Conservation (phyloP, 352 stramenopile species). For the Thalassiosira ordinaria region DNA sequence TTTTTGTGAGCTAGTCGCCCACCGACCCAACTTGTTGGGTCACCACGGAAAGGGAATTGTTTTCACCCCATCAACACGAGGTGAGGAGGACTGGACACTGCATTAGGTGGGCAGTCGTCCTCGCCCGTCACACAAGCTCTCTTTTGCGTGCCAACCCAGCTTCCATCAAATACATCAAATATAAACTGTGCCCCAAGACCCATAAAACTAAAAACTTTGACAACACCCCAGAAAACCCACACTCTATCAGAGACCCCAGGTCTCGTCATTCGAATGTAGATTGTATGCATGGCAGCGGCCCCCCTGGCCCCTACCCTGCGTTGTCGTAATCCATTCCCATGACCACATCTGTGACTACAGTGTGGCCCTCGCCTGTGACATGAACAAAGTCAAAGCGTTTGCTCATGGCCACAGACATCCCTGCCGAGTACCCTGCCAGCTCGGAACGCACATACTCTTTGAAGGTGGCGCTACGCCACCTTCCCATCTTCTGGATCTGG, state of each 20-base stretch:
- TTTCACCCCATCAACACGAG: conserved; percentile 5
- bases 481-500: conserved; percentile 6
- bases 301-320: neutral
- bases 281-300: neutral
- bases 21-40: conserved; percentile 6
- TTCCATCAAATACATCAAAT: too few species aligned
- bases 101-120: neutral
- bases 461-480: conserved; percentile 1
- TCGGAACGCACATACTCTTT: conserved; percentile 12
- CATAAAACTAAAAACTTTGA: too few species aligned
- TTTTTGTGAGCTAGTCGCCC: conserved; percentile 2
- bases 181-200: too few species aligned
- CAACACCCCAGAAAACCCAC: neutral
- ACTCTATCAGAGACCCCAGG: neutral
- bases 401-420: neutral
- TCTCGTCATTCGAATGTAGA: neutral
- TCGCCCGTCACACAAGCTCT: conserved; percentile 1
- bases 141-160: neutral
- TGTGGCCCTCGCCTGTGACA: neutral
- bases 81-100: neutral
- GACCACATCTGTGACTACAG: conserved; percentile 1
- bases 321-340: conserved; percentile 10
- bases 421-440: neutral
- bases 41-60: neutral
- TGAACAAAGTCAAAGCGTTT: conserved; percentile 4